phyloP scores from a whole-genome alignment of 192 early-diverging fungal genomes.

The Physocladia obscura region DNA sequence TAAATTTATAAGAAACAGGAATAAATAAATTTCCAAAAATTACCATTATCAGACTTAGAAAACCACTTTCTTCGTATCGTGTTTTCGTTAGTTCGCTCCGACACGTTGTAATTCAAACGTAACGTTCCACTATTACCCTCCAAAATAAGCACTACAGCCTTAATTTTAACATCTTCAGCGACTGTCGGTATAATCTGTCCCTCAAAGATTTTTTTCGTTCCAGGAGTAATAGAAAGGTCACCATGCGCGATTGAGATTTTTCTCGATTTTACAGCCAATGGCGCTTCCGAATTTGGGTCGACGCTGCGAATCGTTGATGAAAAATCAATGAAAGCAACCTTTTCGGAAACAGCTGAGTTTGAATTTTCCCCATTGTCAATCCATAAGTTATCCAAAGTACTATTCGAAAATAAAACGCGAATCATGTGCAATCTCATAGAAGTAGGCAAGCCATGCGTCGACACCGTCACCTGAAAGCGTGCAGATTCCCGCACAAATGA shows the following conservation, averaged over 20 bases:
- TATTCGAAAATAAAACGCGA: constrained; percentile 60
- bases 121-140: constrained; percentile 12
- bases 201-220: constrained; percentile 59
- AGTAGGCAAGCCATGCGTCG: constrained; percentile 25
- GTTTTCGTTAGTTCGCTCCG: constrained; percentile 34
- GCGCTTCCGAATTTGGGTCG: constrained; percentile 1
- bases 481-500: constrained; percentile 58
- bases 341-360: background rate
- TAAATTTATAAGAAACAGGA: background rate
- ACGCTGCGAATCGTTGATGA: background rate
- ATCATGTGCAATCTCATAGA: constrained; percentile 50
- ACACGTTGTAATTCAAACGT: constrained; percentile 34
- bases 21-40: background rate
- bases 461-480: constrained; percentile 57
- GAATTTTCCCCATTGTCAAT: constrained; percentile 32
- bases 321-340: constrained; percentile 26
- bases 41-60: background rate
- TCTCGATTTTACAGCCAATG: constrained; percentile 7
- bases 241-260: constrained; percentile 39
- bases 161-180: constrained; percentile 62
- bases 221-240: constrained; percentile 51
- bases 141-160: constrained; percentile 29
- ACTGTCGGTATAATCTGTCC: constrained; percentile 51
- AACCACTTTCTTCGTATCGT: constrained; percentile 36
- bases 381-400: constrained; percentile 54